These are phyloP conservation scores for Aspergillus carbonarius DNA, from an alignment of 2,329 filamentous ascomycete species.

Conservation along the genomic window DNA sequence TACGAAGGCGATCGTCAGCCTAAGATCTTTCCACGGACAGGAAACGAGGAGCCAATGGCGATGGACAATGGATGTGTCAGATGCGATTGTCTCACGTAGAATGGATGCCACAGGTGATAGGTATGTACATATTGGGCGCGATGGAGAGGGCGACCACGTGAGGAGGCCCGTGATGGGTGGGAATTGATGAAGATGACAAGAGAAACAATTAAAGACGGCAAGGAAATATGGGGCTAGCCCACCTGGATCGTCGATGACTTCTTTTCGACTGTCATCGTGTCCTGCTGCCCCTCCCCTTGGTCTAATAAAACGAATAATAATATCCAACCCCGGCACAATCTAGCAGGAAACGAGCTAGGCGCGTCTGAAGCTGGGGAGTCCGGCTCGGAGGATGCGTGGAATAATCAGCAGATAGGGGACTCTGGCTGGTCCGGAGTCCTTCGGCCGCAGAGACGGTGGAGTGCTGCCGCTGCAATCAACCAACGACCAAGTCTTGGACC, in stretches of 20 bases:
- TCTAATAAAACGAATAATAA: background rate
- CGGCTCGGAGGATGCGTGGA: background rate
- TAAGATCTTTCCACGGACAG: background rate
- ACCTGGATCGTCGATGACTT: conserved; percentile 7
- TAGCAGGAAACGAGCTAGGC: background rate
- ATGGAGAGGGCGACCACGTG: conserved; percentile 3
- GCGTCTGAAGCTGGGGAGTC: conserved; percentile 3
- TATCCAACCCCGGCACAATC: background rate
- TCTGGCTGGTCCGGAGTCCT: conserved; percentile 7
- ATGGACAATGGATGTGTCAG: background rate
- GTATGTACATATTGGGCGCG: too few relatives aligned
- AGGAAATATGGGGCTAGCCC: conserved; percentile 4
- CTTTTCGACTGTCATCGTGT: conserved; percentile 5
- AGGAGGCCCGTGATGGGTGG: background rate
- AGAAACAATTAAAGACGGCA: background rate
- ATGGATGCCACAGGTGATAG: background rate
- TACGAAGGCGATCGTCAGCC: background rate
- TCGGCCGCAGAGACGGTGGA: conserved; percentile 1
- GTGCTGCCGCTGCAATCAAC: background rate
- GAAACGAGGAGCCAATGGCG: background rate
- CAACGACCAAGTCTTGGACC: background rate
- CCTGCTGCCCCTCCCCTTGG: background rate
- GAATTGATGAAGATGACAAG: background rate
- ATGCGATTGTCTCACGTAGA: background rate
- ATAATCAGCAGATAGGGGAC: conserved; percentile 1